These are phyloP conservation scores for Xylariales sp. DNA, from an alignment of 2,329 filamentous ascomycete genomes.

Conservation along the genomic window DNA sequence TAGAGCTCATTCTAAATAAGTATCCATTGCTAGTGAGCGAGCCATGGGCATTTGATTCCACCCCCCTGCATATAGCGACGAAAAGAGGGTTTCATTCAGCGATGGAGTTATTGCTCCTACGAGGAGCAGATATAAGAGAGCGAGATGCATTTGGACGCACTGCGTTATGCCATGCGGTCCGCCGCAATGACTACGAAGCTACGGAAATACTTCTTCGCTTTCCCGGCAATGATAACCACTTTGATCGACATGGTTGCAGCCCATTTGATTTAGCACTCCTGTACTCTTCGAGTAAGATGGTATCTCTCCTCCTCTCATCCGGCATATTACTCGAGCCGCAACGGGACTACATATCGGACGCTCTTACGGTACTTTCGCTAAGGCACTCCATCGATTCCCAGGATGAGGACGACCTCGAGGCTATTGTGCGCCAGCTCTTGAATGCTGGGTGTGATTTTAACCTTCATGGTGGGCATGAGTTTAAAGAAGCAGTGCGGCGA, in stretches of 20 bases:
- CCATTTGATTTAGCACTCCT: not conserved
- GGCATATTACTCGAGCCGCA: not conserved
- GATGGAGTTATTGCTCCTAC: slow-evolving; percentile 12
- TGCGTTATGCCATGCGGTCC: not conserved
- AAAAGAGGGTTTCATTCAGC: not conserved
- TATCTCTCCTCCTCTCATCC: not conserved
- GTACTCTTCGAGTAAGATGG: slow-evolving; percentile 2
- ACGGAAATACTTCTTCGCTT: slow-evolving; percentile 2
- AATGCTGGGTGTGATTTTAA: not conserved
- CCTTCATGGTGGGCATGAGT: not conserved
- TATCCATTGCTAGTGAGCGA: slow-evolving; percentile 1
- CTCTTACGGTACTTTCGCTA: not conserved
- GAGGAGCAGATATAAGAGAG: slow-evolving; percentile 7
- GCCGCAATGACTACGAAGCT: not conserved
- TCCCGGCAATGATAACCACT: too few relatives aligned
- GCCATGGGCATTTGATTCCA: not conserved
- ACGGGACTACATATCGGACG: not conserved
- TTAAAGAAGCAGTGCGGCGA: rapidly evolving
- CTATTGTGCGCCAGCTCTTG: not conserved
- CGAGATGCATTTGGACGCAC: not conserved
- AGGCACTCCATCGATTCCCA: not conserved
- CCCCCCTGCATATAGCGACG: slow-evolving; percentile 4
- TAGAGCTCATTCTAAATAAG: slow-evolving; percentile 5
- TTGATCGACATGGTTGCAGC: not conserved
- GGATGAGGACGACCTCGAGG: slow-evolving; percentile 2